Percentiles rank a stretch among this genome's conserved stretches.
These are phyloP conservation scores for Forsythia suspensa DNA, from an alignment of 257 asterid genomes.

Conservation along the genomic window DNA sequence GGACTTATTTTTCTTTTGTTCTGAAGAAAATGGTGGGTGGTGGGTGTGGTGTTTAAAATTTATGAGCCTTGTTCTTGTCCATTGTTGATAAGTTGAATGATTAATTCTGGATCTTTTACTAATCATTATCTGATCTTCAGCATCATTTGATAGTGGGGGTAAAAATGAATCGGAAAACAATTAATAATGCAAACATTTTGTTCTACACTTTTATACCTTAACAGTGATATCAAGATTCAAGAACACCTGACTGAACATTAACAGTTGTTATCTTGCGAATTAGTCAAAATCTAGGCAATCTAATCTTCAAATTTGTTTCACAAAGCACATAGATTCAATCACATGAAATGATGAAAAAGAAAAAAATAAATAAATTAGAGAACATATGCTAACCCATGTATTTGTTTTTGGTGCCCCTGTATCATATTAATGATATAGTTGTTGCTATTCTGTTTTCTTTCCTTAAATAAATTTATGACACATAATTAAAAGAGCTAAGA, in stretches of 20 bases:
- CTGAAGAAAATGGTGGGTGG: too few species aligned
- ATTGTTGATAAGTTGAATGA: not conserved
- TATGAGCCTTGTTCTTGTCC: too few species aligned
- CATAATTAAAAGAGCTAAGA: not conserved
- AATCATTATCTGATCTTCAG: not conserved
- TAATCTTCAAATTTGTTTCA: not conserved
- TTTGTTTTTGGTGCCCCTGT: not conserved
- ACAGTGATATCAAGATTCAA: not conserved
- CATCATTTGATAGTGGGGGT: not conserved
- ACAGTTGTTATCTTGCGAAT: not conserved
- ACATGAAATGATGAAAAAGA: not conserved
- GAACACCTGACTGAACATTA: not conserved
- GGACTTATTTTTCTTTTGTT: too few species aligned
- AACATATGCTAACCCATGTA: not conserved
- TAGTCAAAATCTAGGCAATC: not conserved
- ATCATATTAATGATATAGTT: not conserved
- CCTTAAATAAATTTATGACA: not conserved
- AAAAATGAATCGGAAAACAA: not conserved
- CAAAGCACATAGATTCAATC: too few species aligned
- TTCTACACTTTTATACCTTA: not conserved
- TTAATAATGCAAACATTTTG: not conserved
- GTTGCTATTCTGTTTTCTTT: not conserved
- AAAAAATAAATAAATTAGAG: not conserved
- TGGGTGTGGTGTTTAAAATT: too few species aligned
- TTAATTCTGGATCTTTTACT: not conserved